Percentiles rank a stretch among this genome's conserved stretches.
These are phyloP conservation scores for Stagonosporopsis tanaceti DNA, from an alignment of 2,329 filamentous ascomycete genomes.

Conservation along the genomic window DNA sequence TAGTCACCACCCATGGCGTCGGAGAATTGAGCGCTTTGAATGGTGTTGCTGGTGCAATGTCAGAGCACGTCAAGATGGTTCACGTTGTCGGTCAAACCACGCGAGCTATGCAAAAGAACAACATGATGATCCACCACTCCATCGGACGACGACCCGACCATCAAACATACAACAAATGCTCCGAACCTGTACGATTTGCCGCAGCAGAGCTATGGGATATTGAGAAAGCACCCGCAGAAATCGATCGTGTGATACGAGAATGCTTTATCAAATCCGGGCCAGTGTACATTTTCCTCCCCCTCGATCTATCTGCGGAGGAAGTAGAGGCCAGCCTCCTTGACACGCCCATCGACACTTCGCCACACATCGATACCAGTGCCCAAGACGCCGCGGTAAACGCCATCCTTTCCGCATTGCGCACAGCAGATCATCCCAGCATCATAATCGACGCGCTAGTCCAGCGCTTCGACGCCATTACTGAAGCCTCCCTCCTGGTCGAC, in stretches of 20 bases:
- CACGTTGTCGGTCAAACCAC: conserved; percentile 58
- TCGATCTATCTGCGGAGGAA: conserved; percentile 52
- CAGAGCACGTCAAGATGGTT: conserved; percentile 55
- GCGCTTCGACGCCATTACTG: conserved; percentile 47
- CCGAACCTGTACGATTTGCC: conserved; percentile 47
- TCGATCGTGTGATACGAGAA: conserved; percentile 55
- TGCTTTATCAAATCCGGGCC: conserved; percentile 53
- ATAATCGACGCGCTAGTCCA: conserved; percentile 52
- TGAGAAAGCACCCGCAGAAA: conserved; percentile 51
- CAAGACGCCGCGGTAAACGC: conserved; percentile 46
- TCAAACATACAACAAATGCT: conserved; percentile 52
- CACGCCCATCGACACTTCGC: conserved; percentile 48
- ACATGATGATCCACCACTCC: conserved; percentile 58
- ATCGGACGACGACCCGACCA: conserved; percentile 54
- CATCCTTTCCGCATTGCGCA: conserved; percentile 42
- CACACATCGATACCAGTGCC: conserved; percentile 33
- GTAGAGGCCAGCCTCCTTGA: conserved; percentile 46
- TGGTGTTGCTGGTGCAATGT: conserved; percentile 54
- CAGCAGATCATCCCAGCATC: conserved; percentile 49
- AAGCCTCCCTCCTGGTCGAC: conserved; percentile 45
- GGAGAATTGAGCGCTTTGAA: conserved; percentile 60
- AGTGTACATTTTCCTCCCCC: conserved; percentile 56
- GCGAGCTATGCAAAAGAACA: conserved; percentile 50
- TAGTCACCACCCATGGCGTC: conserved; percentile 69
- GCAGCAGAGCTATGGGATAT: conserved; percentile 54